These are phyloP conservation scores for Lactifluus subvellereus DNA, from an alignment of 768 basidiomycete species.

Conservation along the genomic window DNA sequence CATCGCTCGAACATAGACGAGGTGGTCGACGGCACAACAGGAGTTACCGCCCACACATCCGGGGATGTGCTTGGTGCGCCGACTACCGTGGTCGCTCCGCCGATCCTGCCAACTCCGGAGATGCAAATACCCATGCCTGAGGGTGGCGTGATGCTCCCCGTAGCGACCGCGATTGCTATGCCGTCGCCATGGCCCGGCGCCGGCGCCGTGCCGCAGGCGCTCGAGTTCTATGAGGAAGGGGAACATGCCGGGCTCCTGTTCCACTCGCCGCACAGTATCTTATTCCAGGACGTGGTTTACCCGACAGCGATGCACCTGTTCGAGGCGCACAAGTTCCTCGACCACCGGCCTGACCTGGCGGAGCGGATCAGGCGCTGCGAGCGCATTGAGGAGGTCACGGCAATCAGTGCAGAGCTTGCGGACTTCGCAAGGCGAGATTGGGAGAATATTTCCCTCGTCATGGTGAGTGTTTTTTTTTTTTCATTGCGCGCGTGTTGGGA, in stretches of 20 bases:
- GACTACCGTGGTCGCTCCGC: no score
- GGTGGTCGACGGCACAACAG: no score
- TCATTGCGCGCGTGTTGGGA: background rate
- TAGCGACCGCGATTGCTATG: background rate
- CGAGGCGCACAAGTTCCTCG: constrained; percentile 67
- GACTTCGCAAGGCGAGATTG: constrained; percentile 50
- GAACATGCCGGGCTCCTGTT: constrained; percentile 51
- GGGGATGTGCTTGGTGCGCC: no score
- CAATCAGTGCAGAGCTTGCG: constrained; percentile 29
- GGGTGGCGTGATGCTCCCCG: background rate
- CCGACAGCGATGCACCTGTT: constrained; percentile 71
- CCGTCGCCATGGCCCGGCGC: constrained; percentile 10
- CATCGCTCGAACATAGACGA: no score
- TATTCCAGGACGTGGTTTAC: constrained; percentile 49
- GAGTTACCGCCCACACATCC: no score
- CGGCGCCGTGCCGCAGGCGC: constrained; percentile 14
- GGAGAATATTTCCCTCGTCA: constrained; percentile 44
- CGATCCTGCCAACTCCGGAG: no score
- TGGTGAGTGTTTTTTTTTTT: constrained; percentile 36
- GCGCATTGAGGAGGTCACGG: constrained; percentile 36
- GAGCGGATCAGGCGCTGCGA: constrained; percentile 47
- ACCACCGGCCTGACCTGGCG: constrained; percentile 44
- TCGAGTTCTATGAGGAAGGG: constrained; percentile 33
- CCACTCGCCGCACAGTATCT: constrained; percentile 57
- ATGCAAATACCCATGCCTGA: constrained; percentile 1